Conservation (phyloP, 257 asterid genomes). For the Solanum infundibuliforme region DNA sequence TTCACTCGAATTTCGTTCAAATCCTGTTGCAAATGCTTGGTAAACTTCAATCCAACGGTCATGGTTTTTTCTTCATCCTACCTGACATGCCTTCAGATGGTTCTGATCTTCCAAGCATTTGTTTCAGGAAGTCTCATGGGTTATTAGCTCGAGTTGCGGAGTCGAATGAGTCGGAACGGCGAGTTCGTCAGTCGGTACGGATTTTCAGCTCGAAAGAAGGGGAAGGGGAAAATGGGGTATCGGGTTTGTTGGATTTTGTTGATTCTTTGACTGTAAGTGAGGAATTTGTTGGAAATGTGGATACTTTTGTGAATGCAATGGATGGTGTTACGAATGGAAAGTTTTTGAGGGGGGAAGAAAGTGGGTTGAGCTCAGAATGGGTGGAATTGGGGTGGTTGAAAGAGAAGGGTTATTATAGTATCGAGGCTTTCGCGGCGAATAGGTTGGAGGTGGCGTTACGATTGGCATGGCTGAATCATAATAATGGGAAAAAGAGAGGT, state of each 20-base stretch:
- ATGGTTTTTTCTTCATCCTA: conserved; percentile 59
- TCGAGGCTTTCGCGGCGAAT: conserved; percentile 67
- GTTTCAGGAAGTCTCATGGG: conserved; percentile 70
- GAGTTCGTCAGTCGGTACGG: conserved; percentile 42
- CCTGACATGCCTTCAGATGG: conserved; percentile 57
- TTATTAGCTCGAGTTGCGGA: conserved; percentile 39
- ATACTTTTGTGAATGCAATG: conserved; percentile 40
- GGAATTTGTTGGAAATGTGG: conserved; percentile 51
- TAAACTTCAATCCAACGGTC: conserved; percentile 38
- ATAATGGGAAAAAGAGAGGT: conserved; percentile 61
- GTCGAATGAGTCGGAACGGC: conserved; percentile 29
- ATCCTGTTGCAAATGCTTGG: conserved; percentile 56
- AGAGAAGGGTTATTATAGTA: conserved; percentile 69
- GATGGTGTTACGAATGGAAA: conserved; percentile 58
- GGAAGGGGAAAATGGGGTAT: conserved; percentile 17
- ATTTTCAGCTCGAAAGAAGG: conserved; percentile 74
- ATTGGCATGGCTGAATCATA: conserved; percentile 75
- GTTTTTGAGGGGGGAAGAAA: conserved; percentile 73
- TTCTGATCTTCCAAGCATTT: conserved; percentile 60
- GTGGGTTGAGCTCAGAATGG: conserved; percentile 63
- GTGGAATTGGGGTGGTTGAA: conserved; percentile 86
- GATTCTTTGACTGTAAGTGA: conserved; percentile 56
- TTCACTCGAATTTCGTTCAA: conserved; percentile 42
- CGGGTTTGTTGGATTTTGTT: conserved; percentile 11
- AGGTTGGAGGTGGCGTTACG: conserved; percentile 73